Evolutionary conservation across 2,329 filamentous ascomycete genomes (phyloP), one percentile per base, ranked within the genome.

Genomic region (Colletotrichum navitas): DNA sequence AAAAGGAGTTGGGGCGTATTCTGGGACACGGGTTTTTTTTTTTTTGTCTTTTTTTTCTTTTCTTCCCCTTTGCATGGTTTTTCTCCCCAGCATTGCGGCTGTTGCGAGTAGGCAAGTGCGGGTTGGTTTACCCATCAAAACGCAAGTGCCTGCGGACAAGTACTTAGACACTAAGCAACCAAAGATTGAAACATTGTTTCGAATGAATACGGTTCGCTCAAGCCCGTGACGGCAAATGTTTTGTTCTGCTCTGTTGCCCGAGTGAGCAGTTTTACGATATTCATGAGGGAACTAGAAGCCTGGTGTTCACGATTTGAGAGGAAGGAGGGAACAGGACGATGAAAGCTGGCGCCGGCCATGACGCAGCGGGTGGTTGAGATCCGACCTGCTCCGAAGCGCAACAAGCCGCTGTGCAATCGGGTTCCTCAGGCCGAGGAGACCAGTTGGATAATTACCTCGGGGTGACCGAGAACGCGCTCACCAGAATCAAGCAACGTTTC

Each of bases 111-210:
- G 49, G 58, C 54, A 41, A 41, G 29, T 54, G 52, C 43, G 63
- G 43, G 29, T 32, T 56, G 60, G 61, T 39, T 59, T 8, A 7
- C 41, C n/a, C n/a, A 14, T 55, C 26, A 24, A 5, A 43, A 24
- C 21, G 54, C 34, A 49, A 49, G 52, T 59, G 69, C 59, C 65
- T 60, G 41, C 65, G 21, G 11, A 47, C 26, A 32, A 63, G 26
- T 63, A 71, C 45, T 63, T 71, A 68, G 64, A 68, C 26, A 65
- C n/a, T 39, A 63, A 60, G 47, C 64, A 61, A 64, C 68, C 59
- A 24, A 39, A 68, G 45, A 63, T 52, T 49, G 39, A 63, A 47
- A 21, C 12, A 21, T 8, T 62, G 24, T 51, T 55, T n/a, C 34
- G 24, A 55, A 52, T 16, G n/a, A 14, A 26, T 24, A 8, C 18